These are phyloP conservation scores for Pelargonium australe DNA, from an alignment of 441 rosid species.

Conservation along the genomic window DNA sequence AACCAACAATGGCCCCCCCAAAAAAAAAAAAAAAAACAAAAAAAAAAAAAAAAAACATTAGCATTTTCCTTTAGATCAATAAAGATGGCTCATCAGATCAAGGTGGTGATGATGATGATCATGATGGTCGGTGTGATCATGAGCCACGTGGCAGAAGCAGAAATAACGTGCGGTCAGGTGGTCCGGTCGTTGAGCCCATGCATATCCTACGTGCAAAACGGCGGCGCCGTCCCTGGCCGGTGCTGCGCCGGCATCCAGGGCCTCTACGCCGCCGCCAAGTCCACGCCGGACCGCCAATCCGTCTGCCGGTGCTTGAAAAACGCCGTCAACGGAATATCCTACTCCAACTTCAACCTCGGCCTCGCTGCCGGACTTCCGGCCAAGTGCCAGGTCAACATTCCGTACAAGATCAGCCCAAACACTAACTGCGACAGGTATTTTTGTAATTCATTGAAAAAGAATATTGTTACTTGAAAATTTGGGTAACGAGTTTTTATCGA, in stretches of 20 bases:
- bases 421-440: constrained; percentile 18
- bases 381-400: constrained; percentile 15
- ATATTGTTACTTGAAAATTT: too few species aligned
- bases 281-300: constrained; percentile 17
- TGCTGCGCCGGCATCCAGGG: constrained; percentile 17
- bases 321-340: neutral
- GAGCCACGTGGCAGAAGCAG: neutral
- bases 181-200: neutral
- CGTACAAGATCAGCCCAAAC: constrained; percentile 19
- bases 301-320: constrained; percentile 17
- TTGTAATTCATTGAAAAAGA: too few species aligned
- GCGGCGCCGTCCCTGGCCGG: neutral
- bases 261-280: constrained; percentile 10
- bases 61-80: too few species aligned
- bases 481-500: too few species aligned
- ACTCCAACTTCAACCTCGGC: constrained; percentile 4
- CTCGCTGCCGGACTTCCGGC: constrained; percentile 11
- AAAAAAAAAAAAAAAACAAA: too few species aligned
- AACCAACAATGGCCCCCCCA: too few species aligned
- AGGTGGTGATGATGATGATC: too few species aligned
- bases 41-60: too few species aligned
- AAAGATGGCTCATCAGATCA: too few species aligned
- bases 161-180: constrained; percentile 17
- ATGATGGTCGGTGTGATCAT: too few species aligned
- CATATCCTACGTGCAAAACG: neutral